phyloP scores from a whole-genome alignment of 1,284 basidiomycete species.

The Rugosomyces carneus region DNA sequence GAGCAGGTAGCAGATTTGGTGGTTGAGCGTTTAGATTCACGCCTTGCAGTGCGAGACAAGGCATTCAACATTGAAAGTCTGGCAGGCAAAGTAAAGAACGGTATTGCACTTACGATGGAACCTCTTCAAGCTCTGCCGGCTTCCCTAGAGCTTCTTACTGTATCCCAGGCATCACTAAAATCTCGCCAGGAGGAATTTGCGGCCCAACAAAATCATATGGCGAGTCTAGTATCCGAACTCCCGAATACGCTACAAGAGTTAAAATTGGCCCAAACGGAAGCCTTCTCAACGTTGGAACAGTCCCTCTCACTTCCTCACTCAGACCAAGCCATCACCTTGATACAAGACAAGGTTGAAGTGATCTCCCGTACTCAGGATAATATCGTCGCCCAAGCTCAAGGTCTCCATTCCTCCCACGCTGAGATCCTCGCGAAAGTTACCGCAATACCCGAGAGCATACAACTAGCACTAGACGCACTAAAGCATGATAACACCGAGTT shows the following conservation, averaged over 20 bases:
- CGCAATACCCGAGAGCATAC: slow-evolving; percentile 52
- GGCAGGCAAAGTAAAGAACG: slow-evolving; percentile 48
- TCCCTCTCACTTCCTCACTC: slow-evolving; percentile 13
- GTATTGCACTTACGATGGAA: slow-evolving; percentile 41
- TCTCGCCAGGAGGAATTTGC: slow-evolving; percentile 30
- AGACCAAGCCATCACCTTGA: slow-evolving; percentile 22
- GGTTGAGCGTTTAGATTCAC: slow-evolving; percentile 74
- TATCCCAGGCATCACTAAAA: slow-evolving; percentile 38
- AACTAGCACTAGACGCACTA: slow-evolving; percentile 46
- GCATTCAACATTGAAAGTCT: slow-evolving; percentile 58
- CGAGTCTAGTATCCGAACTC: slow-evolving; percentile 34
- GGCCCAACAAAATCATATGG: slow-evolving; percentile 29
- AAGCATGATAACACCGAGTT: slow-evolving; percentile 60
- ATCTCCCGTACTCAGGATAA: slow-evolving; percentile 38
- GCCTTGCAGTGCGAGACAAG: slow-evolving; percentile 69
- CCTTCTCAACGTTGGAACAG: slow-evolving; percentile 22
- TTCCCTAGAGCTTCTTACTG: slow-evolving; percentile 32
- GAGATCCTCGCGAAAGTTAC: slow-evolving; percentile 47
- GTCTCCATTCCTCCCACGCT: slow-evolving; percentile 44
- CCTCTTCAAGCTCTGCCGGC: slow-evolving; percentile 35
- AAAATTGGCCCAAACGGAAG: slow-evolving; percentile 29
- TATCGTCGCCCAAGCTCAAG: slow-evolving; percentile 41
- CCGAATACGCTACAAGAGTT: slow-evolving; percentile 40
- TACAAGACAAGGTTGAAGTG: slow-evolving; percentile 41
- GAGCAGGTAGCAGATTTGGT: slow-evolving; percentile 82